phyloP scores from a whole-genome alignment of 768 basidiomycete genomes.

The Dacryopinax primogenitus region DNA sequence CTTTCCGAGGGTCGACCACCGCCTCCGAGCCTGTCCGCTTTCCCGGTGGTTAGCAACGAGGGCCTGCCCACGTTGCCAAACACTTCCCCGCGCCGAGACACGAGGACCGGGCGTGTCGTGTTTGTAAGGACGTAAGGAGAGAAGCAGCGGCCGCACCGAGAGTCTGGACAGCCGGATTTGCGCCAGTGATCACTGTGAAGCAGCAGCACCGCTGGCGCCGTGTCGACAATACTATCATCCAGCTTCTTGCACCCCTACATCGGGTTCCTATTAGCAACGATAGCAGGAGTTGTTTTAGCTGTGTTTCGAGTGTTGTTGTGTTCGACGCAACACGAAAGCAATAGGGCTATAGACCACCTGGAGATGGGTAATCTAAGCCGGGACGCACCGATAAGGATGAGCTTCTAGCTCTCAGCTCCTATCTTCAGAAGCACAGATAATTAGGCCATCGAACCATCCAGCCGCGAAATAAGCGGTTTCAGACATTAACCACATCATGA shows the following conservation, averaged over 20 bases:
- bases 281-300: background rate
- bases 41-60: conserved; percentile 4
- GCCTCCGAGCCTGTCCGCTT: background rate
- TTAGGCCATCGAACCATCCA: no score
- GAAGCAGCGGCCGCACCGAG: background rate
- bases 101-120: background rate
- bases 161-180: background rate
- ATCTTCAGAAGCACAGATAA: no score
- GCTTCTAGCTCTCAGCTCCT: no score
- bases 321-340: no score
- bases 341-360: no score
- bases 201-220: no score
- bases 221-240: background rate
- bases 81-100: background rate
- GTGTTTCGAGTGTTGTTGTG: conserved; percentile 3
- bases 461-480: no score
- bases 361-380: no score
- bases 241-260: background rate
- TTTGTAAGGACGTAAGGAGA: no score
- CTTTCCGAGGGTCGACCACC: background rate
- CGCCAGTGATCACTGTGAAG: background rate
- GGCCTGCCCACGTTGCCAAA: background rate
- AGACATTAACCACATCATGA: no score
- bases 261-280: background rate
- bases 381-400: no score